These are phyloP conservation scores for Handroanthus guayacan DNA, from an alignment of 257 asterid species.

Conservation along the genomic window DNA sequence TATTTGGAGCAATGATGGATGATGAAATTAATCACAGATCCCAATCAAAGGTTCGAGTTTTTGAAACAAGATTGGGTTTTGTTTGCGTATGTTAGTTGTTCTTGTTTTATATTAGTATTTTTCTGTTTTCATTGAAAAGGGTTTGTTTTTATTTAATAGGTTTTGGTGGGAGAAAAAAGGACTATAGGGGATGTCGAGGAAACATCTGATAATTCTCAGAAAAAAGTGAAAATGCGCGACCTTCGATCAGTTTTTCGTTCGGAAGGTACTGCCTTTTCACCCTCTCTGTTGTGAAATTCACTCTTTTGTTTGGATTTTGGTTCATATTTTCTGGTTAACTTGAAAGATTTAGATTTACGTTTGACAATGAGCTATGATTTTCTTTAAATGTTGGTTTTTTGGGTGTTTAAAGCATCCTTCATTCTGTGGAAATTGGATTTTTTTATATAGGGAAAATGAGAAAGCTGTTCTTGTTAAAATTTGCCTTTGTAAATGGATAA, in stretches of 20 bases:
- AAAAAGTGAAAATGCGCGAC: conserved; percentile 56
- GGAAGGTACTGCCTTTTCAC: conserved; percentile 39
- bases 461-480: neutral
- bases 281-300: conserved; percentile 9
- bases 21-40: conserved; percentile 44
- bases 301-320: conserved; percentile 32
- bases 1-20: conserved; percentile 36
- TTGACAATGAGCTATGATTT: neutral
- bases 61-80: conserved; percentile 9
- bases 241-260: conserved; percentile 48
- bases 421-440: neutral
- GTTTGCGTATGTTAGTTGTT: neutral
- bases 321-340: neutral
- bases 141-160: conserved; percentile 36
- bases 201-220: conserved; percentile 38
- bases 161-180: conserved; percentile 50
- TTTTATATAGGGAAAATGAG: neutral
- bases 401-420: neutral
- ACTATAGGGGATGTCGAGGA: conserved; percentile 42
- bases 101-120: neutral
- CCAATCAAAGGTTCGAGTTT: conserved; percentile 46
- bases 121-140: neutral
- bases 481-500: neutral
- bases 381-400: too few species aligned
- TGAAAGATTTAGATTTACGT: conserved; percentile 23